Evolutionary conservation across 306 rosid genomes (phyloP), one percentile per base, ranked within the genome.

Genomic region (Pyrus bretschneideri): DNA sequence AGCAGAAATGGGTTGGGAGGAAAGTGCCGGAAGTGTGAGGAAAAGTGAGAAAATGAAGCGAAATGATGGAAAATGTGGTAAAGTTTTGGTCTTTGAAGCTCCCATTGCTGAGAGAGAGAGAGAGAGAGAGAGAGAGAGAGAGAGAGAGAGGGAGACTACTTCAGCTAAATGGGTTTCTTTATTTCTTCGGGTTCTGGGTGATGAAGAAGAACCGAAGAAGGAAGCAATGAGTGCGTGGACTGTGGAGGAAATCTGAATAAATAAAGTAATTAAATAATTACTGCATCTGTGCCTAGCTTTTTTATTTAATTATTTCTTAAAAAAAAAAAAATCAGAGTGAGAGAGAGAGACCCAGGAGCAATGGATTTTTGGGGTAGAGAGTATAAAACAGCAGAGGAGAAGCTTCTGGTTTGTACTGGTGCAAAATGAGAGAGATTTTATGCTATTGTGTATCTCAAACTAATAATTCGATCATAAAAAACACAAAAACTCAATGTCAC

Each of bases 11-110:
- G 77, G 80, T 52, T 62, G 69, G 72, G 19, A 71, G 78, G 59
- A 77, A 79, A 71, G 83, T 68, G 38, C 38, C 79, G 75, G 93
- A 88, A 86, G 77, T 38, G 78, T 80, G 74, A 95, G 87, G 72
- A 86, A 67, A 57, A 89, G 77, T 25, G 83, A 23, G 81, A 86
- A 70, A 81, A 86, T 44, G 84, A 40, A 87, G 78, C 85, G 54
- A 72, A 70, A 65, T 44, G 81, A 54, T 61, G 70, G 68, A 45
- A 71, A 69, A 33, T 4, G 9, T 2, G 31, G 62, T 51, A 44
- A 69, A 44, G 78, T 72, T 49, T 59, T 62, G 73, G 73, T 42
- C 68, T 69, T 82, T 57, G 82, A 76, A 68, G 64, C 46, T 64
- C 70, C 60, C 86, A 82, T 82, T 38, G 70, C 49, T 10, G 42